These are phyloP conservation scores for Phyllosticta capitalensis DNA, from an alignment of 2,329 filamentous ascomycete genomes.

Conservation along the genomic window DNA sequence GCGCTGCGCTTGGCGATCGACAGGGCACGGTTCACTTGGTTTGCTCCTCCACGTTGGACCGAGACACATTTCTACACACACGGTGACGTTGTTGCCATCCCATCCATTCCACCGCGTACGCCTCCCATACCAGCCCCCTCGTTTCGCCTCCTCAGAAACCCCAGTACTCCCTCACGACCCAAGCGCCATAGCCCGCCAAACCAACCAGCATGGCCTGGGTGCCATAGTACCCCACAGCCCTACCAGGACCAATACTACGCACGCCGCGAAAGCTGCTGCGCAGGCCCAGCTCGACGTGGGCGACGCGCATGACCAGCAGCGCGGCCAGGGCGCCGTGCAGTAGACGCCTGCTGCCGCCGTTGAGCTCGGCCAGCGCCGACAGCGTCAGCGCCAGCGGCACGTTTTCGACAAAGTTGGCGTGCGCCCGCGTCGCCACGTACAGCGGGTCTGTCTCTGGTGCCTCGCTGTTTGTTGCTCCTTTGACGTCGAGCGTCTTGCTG, in stretches of 20 bases:
- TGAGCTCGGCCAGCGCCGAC: slow-evolving; percentile 35
- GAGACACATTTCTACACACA: neutral
- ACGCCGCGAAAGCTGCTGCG: slow-evolving; percentile 13
- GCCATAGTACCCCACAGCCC: slow-evolving; percentile 22
- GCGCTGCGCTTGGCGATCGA: neutral
- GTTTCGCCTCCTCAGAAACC: neutral
- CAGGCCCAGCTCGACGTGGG: slow-evolving; percentile 33
- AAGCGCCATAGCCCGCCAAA: slow-evolving; percentile 23
- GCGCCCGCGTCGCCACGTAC: slow-evolving; percentile 27
- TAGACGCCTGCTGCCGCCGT: slow-evolving; percentile 31
- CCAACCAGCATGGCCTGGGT: slow-evolving; percentile 21
- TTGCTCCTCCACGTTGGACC: neutral
- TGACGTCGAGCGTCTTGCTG: neutral
- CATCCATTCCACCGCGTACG: neutral
- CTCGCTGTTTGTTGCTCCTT: neutral
- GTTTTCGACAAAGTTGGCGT: slow-evolving; percentile 37
- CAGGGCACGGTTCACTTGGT: neutral
- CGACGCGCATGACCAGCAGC: slow-evolving; percentile 30
- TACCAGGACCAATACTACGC: slow-evolving; percentile 17
- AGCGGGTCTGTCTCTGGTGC: slow-evolving; percentile 15
- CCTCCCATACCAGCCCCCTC: neutral
- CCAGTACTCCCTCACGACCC: slow-evolving; percentile 24
- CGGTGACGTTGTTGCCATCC: neutral
- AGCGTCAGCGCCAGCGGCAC: slow-evolving; percentile 32
- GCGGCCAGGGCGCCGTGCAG: slow-evolving; percentile 30